These are phyloP conservation scores for Neonectria sp. DNA, from an alignment of 2,329 filamentous ascomycete species.

Conservation along the genomic window DNA sequence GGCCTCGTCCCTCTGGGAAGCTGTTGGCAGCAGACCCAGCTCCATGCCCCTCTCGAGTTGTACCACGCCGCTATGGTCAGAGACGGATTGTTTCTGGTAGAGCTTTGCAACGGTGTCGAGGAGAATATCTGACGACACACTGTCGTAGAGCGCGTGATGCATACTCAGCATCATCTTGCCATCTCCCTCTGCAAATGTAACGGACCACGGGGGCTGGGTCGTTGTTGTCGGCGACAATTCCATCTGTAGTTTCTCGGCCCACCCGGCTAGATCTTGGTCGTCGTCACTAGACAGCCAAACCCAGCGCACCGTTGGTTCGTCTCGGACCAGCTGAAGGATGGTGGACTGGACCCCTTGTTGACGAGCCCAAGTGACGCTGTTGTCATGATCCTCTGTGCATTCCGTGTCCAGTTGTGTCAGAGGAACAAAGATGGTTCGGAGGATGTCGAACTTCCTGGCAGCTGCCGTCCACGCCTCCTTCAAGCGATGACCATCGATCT, in stretches of 20 bases:
- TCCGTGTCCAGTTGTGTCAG: conserved; percentile 34
- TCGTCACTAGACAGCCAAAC: conserved; percentile 10
- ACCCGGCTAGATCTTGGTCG: conserved; percentile 13
- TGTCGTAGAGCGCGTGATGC: conserved; percentile 76
- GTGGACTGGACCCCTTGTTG: conserved; percentile 34
- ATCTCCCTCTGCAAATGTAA: conserved; percentile 50
- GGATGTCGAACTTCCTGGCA: conserved; percentile 50
- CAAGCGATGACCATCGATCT: conserved; percentile 48
- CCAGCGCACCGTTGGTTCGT: conserved; percentile 31
- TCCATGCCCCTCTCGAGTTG: conserved; percentile 39
- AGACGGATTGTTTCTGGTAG: conserved; percentile 14
- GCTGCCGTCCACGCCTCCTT: conserved; percentile 49
- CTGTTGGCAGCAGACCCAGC: conserved; percentile 39
- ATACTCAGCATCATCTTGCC: conserved; percentile 57
- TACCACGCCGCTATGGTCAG: background rate
- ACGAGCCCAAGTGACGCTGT: conserved; percentile 32
- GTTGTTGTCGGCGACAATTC: conserved; percentile 28
- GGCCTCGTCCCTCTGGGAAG: conserved; percentile 37
- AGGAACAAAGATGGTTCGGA: conserved; percentile 55
- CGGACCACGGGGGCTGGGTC: conserved; percentile 52
- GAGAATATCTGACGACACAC: conserved; percentile 68
- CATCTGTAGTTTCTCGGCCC: conserved; percentile 24
- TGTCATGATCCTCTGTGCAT: background rate
- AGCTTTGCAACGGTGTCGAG: conserved; percentile 54
- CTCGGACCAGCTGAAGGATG: conserved; percentile 36